Evolutionary conservation across 139 green algal genomes (phyloP).

Genomic region (Coelastrella sp.): DNA sequence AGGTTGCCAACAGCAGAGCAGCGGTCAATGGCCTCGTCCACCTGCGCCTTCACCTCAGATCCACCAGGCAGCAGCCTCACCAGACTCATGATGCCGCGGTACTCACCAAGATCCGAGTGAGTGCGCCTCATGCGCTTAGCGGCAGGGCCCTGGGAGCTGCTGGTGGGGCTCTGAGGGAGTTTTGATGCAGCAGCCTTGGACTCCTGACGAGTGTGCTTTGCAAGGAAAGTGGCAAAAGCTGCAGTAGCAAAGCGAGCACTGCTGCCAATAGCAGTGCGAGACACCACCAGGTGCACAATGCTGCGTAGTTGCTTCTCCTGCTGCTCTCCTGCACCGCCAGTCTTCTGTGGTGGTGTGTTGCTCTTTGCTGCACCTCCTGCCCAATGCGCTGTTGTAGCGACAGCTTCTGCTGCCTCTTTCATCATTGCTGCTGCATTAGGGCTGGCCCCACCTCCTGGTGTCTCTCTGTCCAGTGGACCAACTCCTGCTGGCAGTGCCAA

Average conservation of each 20-base stretch:
- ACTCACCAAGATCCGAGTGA: constrained; percentile 71
- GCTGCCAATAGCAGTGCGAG: constrained; percentile 76
- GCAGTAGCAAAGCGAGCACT: constrained; percentile 74
- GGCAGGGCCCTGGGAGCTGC: not conserved
- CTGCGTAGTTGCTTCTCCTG: too few relatives aligned
- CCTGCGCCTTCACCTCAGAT: constrained; percentile 76
- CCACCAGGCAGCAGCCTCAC: constrained; percentile 80
- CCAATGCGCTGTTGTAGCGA: not conserved
- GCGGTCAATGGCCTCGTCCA: constrained; percentile 83
- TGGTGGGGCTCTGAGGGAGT: not conserved
- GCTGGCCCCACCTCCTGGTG: constrained; percentile 9
- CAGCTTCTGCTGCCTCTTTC: constrained; percentile 16
- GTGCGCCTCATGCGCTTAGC: constrained; percentile 38
- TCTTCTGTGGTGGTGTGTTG: too few relatives aligned
- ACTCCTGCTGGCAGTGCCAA: constrained; percentile 44
- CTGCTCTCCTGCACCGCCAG: too few relatives aligned
- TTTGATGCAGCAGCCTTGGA: constrained; percentile 25
- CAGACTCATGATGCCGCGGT: constrained; percentile 74
- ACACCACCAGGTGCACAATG: constrained; percentile 79
- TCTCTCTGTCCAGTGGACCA: not conserved
- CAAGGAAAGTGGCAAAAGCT: constrained; percentile 59
- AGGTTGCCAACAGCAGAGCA: constrained; percentile 70
- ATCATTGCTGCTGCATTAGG: constrained; percentile 21
- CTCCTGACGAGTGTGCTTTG: constrained; percentile 22
- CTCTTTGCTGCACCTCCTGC: too few relatives aligned